Evolutionary conservation across 2,329 filamentous ascomycete species (phyloP).

Genomic region (Rugonectria rugulosa): DNA sequence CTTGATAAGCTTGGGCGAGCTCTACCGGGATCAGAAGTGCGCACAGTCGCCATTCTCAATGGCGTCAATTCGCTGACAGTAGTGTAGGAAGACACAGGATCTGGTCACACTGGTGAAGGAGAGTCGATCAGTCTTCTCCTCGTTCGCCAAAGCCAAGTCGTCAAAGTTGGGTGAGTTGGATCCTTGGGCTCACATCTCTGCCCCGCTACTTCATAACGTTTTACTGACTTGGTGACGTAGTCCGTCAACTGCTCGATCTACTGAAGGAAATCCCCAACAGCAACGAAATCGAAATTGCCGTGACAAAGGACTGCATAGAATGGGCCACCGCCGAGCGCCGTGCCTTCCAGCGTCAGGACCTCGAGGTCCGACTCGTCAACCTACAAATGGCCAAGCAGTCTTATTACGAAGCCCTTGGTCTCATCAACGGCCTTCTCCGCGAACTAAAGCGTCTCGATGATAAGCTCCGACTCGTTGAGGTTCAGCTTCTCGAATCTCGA

Average conservation of each 20-base stretch:
- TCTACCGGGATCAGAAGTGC: slow-evolving; percentile 89
- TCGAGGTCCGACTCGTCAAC: slow-evolving; percentile 91
- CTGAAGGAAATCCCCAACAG: slow-evolving; percentile 94
- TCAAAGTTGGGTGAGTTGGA: slow-evolving; percentile 84
- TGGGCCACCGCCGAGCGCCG: slow-evolving; percentile 96
- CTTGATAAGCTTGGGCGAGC: slow-evolving; percentile 85
- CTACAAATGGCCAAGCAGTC: slow-evolving; percentile 98
- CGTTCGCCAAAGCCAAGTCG: slow-evolving; percentile 98
- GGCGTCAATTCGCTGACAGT: slow-evolving; percentile 22
- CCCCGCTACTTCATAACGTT: neutral
- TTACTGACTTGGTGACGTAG: slow-evolving; percentile 54
- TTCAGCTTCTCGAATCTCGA: slow-evolving; percentile 94
- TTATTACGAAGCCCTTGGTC: slow-evolving; percentile 94
- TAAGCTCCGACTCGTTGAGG: slow-evolving; percentile 97
- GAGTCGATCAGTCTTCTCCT: slow-evolving; percentile 89
- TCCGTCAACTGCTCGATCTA: slow-evolving; percentile 95
- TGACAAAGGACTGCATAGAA: slow-evolving; percentile 99
- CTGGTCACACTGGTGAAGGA: slow-evolving; percentile 89
- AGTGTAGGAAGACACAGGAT: slow-evolving; percentile 75
- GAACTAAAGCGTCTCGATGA: slow-evolving; percentile 98
- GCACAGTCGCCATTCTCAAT: slow-evolving; percentile 42
- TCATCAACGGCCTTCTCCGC: slow-evolving; percentile 95
- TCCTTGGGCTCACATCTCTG: neutral
- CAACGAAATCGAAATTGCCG: slow-evolving; percentile 89
- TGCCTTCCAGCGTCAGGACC: slow-evolving; percentile 96